phyloP scores from a whole-genome alignment of 2,329 filamentous ascomycete species.

The Tolypocladium endophyticum region DNA sequence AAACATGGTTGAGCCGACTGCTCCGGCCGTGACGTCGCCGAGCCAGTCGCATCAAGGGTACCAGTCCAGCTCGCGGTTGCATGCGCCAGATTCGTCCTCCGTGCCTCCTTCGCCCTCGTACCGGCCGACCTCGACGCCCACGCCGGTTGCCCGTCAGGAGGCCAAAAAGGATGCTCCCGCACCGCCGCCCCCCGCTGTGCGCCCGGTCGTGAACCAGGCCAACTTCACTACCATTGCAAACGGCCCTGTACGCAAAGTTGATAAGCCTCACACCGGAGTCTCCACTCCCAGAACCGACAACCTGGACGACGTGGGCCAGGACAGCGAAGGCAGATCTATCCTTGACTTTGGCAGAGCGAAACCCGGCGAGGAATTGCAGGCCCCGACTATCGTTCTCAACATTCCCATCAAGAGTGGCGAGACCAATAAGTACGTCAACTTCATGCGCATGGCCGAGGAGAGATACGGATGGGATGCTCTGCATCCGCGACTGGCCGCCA shows the following conservation, averaged over 20 bases:
- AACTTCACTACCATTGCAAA: slow-evolving; percentile 30
- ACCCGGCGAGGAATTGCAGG: slow-evolving; percentile 46
- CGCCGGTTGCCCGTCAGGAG: slow-evolving; percentile 24
- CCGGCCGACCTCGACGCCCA: slow-evolving; percentile 20
- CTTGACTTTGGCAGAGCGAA: slow-evolving; percentile 50
- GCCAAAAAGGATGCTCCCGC: slow-evolving; percentile 27
- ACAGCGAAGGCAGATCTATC: slow-evolving; percentile 41
- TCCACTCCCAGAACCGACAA: slow-evolving; percentile 39
- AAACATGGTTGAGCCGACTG: slow-evolving; percentile 62
- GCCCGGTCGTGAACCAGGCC: slow-evolving; percentile 25
- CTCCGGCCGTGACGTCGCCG: slow-evolving; percentile 17
- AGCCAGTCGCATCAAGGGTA: slow-evolving; percentile 16
- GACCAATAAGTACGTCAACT: slow-evolving; percentile 88
- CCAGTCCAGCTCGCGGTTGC: slow-evolving; percentile 20
- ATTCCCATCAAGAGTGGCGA: slow-evolving; percentile 66
- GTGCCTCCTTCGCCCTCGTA: slow-evolving; percentile 33
- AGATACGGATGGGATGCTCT: slow-evolving; percentile 91
- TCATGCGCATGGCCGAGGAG: slow-evolving; percentile 85
- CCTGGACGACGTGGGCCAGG: slow-evolving; percentile 33
- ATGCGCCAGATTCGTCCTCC: slow-evolving; percentile 23
- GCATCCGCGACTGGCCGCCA: slow-evolving; percentile 81
- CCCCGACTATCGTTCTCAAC: slow-evolving; percentile 73
- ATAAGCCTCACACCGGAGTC: slow-evolving; percentile 28
- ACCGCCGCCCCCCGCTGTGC: slow-evolving; percentile 16
- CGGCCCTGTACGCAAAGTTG: slow-evolving; percentile 32